A percentile compares a stretch with the other conserved stretches of the same genome.
Evolutionary conservation across 768 basidiomycete genomes (phyloP).

Genomic region (Xerocomellus intermedius): DNA sequence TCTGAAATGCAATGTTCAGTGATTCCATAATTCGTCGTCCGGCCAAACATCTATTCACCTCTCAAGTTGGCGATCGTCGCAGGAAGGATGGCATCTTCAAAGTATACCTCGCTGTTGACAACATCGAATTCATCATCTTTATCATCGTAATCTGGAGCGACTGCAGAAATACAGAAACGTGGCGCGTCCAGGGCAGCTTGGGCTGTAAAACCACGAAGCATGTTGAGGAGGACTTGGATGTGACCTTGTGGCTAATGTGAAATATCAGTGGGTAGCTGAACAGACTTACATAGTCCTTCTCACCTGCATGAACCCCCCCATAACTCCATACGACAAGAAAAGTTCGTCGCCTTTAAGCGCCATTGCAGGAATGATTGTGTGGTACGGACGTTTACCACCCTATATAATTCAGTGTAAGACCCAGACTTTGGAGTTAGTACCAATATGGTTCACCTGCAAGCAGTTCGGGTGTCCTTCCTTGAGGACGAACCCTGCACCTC

Average conservation of each 20-base stretch:
- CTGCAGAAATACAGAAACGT: conserved; percentile 93
- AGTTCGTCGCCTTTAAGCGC: conserved; percentile 76
- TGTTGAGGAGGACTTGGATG: conserved; percentile 88
- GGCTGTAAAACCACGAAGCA: conserved; percentile 81
- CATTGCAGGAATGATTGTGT: conserved; percentile 93
- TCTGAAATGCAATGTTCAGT: conserved; percentile 38
- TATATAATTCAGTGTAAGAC: conserved; percentile 23
- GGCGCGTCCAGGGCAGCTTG: conserved; percentile 94
- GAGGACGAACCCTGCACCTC: conserved; percentile 83
- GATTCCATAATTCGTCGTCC: neutral
- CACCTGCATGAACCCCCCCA: conserved; percentile 91
- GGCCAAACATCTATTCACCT: conserved; percentile 42
- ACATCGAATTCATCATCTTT: conserved; percentile 53
- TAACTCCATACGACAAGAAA: conserved; percentile 87
- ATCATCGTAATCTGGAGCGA: conserved; percentile 59
- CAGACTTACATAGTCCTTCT: neutral
- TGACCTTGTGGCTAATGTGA: conserved; percentile 83
- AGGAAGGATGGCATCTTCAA: conserved; percentile 77
- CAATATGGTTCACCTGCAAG: conserved; percentile 51
- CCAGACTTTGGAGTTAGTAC: neutral
- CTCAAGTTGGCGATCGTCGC: conserved; percentile 64
- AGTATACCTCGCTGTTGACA: conserved; percentile 77
- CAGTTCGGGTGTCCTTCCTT: conserved; percentile 82
- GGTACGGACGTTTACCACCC: conserved; percentile 86
- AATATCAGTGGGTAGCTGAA: neutral